Base-by-base conservation (phyloP, 2,329 filamentous ascomycete genomes). In the Ophiostoma sp. region DNA sequence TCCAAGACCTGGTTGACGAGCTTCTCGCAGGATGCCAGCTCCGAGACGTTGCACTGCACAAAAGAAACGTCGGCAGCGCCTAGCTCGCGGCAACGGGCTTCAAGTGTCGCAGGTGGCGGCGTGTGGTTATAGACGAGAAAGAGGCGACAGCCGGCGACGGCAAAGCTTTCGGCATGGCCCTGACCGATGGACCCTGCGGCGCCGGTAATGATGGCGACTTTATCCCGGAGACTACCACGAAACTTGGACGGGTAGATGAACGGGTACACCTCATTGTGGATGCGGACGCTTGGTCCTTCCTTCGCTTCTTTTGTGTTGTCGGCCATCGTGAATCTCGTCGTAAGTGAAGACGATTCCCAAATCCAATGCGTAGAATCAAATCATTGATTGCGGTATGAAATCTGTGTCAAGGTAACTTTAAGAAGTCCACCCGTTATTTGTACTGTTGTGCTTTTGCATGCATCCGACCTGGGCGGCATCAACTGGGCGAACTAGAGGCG, bases 111-210 rank as follows among this genome's bases (percentile, higher is more conserved):
- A 2, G 59, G 59, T 73, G 79, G 79, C 17, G 75, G 73, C 12
- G 79, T 80, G 22, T 74, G 74, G 76, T 80, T 79, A 74, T 79
- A 80, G 2, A 78, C 79, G 39, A 80, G 72, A 15, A 78, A 75
- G 42, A 80, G 76, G 39, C 76, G 77, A 9, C 77, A 77, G 19
- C 79, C 78, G 0, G 79, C 78, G 15, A 80, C 78, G 22, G 79
- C 78, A 61, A 80, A 80, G 42, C 76, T 79, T 70, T 80, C 79
- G 31, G 79, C 79, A 4, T 78, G 77, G 19, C 74, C 77, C 59
- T 77, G 74, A 3, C 79, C 79, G 31, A 80, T 79, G 9, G 78
- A 75, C 2, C 79, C 79, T 0, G 78, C 77, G 0, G 79, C 77
- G n/a, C 79, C 59, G 7, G 59, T 63, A 1, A 63, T 63, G 31